Percentiles rank a stretch among this genome's conserved stretches.
Conservation (phyloP, 2,329 filamentous ascomycete genomes). For the Fusarium pseudocircinatum region DNA sequence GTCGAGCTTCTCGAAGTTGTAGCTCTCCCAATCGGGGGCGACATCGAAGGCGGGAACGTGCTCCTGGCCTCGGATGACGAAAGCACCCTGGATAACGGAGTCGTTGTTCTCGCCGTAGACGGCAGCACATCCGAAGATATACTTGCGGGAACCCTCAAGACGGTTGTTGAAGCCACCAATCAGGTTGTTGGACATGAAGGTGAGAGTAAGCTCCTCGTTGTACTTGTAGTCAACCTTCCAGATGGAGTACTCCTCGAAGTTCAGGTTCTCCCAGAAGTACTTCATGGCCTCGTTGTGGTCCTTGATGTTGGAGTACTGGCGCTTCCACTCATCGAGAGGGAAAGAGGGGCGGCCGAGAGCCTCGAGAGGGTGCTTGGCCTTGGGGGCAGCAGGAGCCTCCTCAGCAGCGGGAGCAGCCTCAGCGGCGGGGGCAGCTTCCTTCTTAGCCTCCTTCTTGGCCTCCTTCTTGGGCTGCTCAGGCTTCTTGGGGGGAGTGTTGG, state of each 20-base stretch:
- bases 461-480: slow-evolving; percentile 74
- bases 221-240: slow-evolving; percentile 99
- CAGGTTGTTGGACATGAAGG: slow-evolving; percentile 99
- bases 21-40: slow-evolving; percentile 96
- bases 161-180: slow-evolving; percentile 98
- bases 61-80: slow-evolving; percentile 93
- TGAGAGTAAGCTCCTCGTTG: slow-evolving; percentile 95
- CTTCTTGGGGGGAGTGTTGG: slow-evolving; percentile 80
- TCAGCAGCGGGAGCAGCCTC: slow-evolving; percentile 51
- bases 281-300: slow-evolving; percentile 80
- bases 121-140: slow-evolving; percentile 89
- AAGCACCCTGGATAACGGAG: slow-evolving; percentile 91
- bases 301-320: slow-evolving; percentile 97
- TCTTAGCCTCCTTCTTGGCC: slow-evolving; percentile 69
- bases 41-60: slow-evolving; percentile 89
- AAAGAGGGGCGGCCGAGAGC: slow-evolving; percentile 81
- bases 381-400: slow-evolving; percentile 70
- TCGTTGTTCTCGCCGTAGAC: slow-evolving; percentile 91
- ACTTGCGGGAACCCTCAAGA: slow-evolving; percentile 98
- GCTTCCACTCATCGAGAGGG: slow-evolving; percentile 97
- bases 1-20: slow-evolving; percentile 97
- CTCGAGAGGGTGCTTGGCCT: slow-evolving; percentile 96
- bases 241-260: slow-evolving; percentile 94
- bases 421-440: slow-evolving; percentile 48
- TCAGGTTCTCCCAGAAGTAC: slow-evolving; percentile 98